Base-by-base conservation (phyloP, 2,329 filamentous ascomycete species). In the Exophiala sideris region DNA sequence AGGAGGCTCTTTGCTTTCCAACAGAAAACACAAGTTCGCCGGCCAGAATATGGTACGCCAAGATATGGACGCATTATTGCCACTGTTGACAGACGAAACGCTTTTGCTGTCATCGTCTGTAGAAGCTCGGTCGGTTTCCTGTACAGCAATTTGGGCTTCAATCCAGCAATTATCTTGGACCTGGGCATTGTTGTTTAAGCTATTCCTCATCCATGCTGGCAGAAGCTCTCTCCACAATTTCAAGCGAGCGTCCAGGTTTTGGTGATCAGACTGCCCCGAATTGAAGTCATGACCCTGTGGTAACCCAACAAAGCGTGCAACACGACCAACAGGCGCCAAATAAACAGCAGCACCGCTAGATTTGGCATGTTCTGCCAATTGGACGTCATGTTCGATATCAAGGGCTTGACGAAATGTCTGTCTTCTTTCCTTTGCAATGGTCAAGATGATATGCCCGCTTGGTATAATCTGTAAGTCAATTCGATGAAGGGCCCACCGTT, bases 31-130 rank as follows among this genome's bases (percentile, higher is more conserved):
- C 55, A 72, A 71, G 18, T 66, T 64, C 29, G 72, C 70, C 16
- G 74, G 74, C 74, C 74, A 77, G 47, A 74, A 63, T 48, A 76
- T 69, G 20, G 71, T 70, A 59, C 71, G 73, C 56, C 72, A 64
- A 21, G 68, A 65, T 53, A 70, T 61, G 63, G 64, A 48, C 52
- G 57, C 53, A 66, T 65, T 44, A 66, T 64, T 50, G 53, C 64
- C 39, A 10, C 12, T 66, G 59, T 34, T 66, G 61, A 58, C 61
- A 21, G 18, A 40, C 7, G 56, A 16, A 39, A 21, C 12, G 18
- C 33, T 42, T 34, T 12, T 36, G 34, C 14, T 42, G 5, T 29
- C 24, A 8, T 29, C 24, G 11, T 40, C 32, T n/a, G 33, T 42
- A 7, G 48, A 38, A 5, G 8, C n/a, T 32, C 9, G 18, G 16